A percentile compares a stretch with the other conserved stretches of the same genome.
Conservation (phyloP, 371 early-diverging fungal species). For the Apophysomyces variabilis region DNA sequence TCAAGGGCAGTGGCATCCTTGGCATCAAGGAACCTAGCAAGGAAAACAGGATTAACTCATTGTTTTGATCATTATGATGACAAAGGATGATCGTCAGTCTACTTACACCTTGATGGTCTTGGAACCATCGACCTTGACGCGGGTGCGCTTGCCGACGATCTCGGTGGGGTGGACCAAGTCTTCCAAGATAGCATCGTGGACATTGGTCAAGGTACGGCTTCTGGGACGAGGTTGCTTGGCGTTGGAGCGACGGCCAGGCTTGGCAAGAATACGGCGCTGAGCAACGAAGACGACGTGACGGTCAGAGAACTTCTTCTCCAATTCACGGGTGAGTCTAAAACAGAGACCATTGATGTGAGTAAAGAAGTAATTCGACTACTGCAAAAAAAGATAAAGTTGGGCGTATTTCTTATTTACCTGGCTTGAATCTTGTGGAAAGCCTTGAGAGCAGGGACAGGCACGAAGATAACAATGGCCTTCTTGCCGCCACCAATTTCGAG, state of each 20-base stretch:
- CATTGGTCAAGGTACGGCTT: constrained; percentile 93
- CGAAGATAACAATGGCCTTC: constrained; percentile 95
- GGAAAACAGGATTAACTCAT: not conserved
- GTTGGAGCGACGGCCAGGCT: constrained; percentile 86
- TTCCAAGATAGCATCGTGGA: constrained; percentile 94
- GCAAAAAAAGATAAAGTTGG: too few species aligned
- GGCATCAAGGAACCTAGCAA: constrained; percentile 84
- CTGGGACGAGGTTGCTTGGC: constrained; percentile 91
- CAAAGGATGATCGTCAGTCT: not conserved
- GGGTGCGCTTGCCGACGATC: constrained; percentile 95
- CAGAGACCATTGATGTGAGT: not conserved
- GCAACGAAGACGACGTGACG: constrained; percentile 95
- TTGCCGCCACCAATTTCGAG: constrained; percentile 90
- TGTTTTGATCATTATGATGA: not conserved
- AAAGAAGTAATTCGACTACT: too few species aligned
- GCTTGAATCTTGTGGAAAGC: constrained; percentile 92
- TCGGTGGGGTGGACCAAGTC: constrained; percentile 98
- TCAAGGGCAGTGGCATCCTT: constrained; percentile 96
- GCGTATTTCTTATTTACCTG: constrained; percentile 46
- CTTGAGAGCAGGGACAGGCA: constrained; percentile 92
- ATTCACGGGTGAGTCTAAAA: constrained; percentile 86
- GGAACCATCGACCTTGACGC: constrained; percentile 92
- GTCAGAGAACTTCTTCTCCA: constrained; percentile 99
- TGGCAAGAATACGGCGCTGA: constrained; percentile 88
- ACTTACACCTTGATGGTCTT: constrained; percentile 90